Percentiles rank a stretch among this genome's conserved stretches.
Conservation (phyloP, 768 basidiomycete genomes). For the Solioccasus polychromus region DNA sequence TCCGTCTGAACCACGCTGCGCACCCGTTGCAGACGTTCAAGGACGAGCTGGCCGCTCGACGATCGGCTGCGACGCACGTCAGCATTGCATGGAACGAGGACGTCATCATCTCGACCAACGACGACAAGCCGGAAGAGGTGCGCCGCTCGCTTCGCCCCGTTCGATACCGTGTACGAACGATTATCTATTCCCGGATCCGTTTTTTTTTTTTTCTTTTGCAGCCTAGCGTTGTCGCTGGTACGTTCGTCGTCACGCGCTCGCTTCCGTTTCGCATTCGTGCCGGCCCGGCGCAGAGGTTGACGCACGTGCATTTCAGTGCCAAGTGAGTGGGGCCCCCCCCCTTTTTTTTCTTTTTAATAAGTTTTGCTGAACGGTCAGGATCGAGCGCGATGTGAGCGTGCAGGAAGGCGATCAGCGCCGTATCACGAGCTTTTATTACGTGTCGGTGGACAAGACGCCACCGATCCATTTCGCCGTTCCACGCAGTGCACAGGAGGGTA, state of each 20-base stretch:
- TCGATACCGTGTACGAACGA: too few relatives aligned
- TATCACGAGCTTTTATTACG: constrained; percentile 37
- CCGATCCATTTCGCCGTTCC: constrained; percentile 32
- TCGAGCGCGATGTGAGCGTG: constrained; percentile 20
- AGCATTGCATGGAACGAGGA: constrained; percentile 35
- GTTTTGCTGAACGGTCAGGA: constrained; percentile 12
- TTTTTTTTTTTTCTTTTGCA: too few relatives aligned
- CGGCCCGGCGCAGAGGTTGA: constrained; percentile 33
- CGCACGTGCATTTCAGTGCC: constrained; percentile 38
- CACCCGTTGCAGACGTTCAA: constrained; percentile 25
- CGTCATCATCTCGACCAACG: constrained; percentile 31
- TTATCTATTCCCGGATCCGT: too few relatives aligned
- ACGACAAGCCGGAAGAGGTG: constrained; percentile 20
- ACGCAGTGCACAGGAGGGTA: constrained; percentile 3
- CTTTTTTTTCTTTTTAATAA: neutral
- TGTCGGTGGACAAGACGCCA: constrained; percentile 27
- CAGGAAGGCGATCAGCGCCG: constrained; percentile 21
- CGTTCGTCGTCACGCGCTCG: constrained; percentile 37
- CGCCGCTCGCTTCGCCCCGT: neutral
- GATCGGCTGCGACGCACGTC: constrained; percentile 14
- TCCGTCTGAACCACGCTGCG: constrained; percentile 32
- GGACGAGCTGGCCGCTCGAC: constrained; percentile 23
- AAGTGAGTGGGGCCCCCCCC: constrained; percentile 26
- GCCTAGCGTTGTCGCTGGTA: constrained; percentile 39
- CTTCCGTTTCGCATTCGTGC: constrained; percentile 42